Evolutionary conservation across 306 rosid genomes (phyloP).

Genomic region (Fragaria ananassa): DNA sequence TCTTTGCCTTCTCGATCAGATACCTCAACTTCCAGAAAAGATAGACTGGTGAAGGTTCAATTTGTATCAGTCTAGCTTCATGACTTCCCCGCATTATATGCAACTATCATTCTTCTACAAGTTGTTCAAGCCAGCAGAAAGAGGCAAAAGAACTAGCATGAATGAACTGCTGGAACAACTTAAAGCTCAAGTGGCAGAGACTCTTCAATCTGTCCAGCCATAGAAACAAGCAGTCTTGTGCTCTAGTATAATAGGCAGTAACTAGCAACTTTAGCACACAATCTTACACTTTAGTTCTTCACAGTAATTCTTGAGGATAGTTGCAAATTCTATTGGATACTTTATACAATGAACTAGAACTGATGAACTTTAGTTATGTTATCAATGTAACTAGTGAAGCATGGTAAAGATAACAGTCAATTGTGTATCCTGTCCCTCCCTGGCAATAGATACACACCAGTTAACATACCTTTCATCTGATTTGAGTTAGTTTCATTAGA

Average conservation of each 20-base stretch:
- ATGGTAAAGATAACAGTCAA: background rate
- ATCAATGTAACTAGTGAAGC: background rate
- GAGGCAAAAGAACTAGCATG: background rate
- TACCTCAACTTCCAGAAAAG: constrained; percentile 76
- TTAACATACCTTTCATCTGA: background rate
- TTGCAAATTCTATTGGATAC: background rate
- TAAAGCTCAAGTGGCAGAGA: background rate
- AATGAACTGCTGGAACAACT: background rate
- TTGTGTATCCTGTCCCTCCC: background rate
- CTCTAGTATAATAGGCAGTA: background rate
- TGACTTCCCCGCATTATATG: background rate
- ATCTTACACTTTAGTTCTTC: background rate
- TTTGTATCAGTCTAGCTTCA: background rate
- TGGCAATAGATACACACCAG: background rate
- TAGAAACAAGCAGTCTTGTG: background rate
- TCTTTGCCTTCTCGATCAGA: constrained; percentile 70
- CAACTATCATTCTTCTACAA: background rate
- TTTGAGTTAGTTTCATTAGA: background rate
- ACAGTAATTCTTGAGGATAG: background rate
- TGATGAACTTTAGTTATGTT: background rate
- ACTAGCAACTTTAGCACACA: background rate
- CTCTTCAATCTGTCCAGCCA: background rate
- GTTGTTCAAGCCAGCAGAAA: background rate
- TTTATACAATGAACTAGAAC: background rate
- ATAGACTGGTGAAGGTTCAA: constrained; percentile 24